Evolutionary conservation across 306 rosid genomes (phyloP), one percentile per base, ranked within the genome.

Genomic region (Pyrus bretschneideri): DNA sequence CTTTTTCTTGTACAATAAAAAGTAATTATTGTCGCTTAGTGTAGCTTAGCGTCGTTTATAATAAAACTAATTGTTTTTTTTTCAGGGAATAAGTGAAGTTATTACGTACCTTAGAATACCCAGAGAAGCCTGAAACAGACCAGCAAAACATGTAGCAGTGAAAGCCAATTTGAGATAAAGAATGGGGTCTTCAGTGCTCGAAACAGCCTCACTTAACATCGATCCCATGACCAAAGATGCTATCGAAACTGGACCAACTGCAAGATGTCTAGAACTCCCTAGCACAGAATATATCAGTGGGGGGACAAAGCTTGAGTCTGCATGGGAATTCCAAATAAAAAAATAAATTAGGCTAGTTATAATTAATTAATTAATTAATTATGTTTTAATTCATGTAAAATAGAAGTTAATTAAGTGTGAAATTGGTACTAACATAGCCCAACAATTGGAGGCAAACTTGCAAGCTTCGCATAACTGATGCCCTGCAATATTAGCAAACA

Each of bases 221-320:
- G 99, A 96, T 25, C 99, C 99, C 99, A 96, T 92, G 2, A 92
- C 99, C 69, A 96, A 77, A 70, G 99, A 96, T 3, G 99, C 99
- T 77, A 96, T 96, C 59, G 99, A 96, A 63, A 92, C 99, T 22
- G 99, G 99, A 21, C 99, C 99, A 81, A 96, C 99, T 4, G 85
- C 99, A 27, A 96, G 87, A 84, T 96, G 99, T 67, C 82, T 91
- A 14, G 99, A 96, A 74, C 99, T 96, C 74, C 99, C 99, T 67
- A 96, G 91, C 63, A 96, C 31, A 1, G 98, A 89, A 72, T 96
- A 96, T 76, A 89, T 88, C 89, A 92, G 70, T 4, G 98, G 96
- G 2, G 99, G 99, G 81, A 96, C 99, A 85, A 96, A 91, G 77
- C 98, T 96, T 45, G 99, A 96, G 87, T 96, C 99, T 96, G 90